Evolutionary conservation across 164 flowering plant species (phyloP).

Genomic region (Umbilicus rupestris): DNA sequence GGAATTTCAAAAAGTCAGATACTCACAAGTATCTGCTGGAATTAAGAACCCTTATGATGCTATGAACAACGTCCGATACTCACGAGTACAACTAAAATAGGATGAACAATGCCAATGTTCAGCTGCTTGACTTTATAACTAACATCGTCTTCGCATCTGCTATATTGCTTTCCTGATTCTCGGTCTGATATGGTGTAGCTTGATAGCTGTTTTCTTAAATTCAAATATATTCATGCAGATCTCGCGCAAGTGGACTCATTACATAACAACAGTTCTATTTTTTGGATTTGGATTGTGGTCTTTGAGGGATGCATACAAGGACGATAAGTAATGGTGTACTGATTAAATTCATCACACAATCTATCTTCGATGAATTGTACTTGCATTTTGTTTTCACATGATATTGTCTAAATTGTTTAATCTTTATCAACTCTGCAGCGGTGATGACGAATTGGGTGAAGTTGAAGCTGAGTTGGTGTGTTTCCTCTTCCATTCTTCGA

Average conservation of each 20-base stretch:
- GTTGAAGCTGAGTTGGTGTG: constrained; percentile 90
- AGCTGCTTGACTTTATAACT: not conserved
- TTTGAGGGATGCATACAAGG: constrained; percentile 76
- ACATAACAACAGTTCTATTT: constrained; percentile 77
- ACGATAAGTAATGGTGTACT: constrained; percentile 45
- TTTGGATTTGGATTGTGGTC: constrained; percentile 94
- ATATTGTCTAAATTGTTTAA: constrained; percentile 1
- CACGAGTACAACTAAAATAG: no score
- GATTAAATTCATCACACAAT: not conserved
- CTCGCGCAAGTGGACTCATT: constrained; percentile 85
- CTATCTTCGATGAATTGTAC: not conserved
- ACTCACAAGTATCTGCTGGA: no score
- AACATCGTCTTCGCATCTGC: not conserved
- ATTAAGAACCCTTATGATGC: not conserved
- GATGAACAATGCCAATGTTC: no score
- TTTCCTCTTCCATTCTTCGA: not conserved
- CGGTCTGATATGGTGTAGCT: not conserved
- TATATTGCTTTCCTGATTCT: not conserved
- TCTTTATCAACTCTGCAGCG: constrained; percentile 37
- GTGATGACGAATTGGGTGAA: constrained; percentile 76
- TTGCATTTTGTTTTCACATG: not conserved
- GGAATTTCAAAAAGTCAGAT: no score
- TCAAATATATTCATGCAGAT: constrained; percentile 34
- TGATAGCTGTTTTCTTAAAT: not conserved
- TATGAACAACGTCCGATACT: not conserved